A percentile compares a stretch with the other conserved stretches of the same genome.
These are phyloP conservation scores for Kuraishia capsulata DNA, from an alignment of 805 yeast genomes.

Conservation along the genomic window DNA sequence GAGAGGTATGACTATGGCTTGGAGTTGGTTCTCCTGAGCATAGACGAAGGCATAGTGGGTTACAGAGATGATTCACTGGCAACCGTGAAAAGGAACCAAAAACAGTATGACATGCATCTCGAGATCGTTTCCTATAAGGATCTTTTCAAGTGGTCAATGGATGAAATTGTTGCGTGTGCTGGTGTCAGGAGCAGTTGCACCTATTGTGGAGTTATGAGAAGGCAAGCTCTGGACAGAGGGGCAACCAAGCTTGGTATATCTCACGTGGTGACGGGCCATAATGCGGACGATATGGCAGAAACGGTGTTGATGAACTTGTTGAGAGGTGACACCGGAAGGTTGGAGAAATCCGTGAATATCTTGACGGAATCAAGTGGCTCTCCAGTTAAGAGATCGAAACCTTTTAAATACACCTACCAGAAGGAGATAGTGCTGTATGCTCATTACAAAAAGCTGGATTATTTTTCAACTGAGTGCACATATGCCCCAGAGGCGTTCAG, in stretches of 20 bases:
- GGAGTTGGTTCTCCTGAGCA: slow-evolving; percentile 71
- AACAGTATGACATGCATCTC: slow-evolving; percentile 42
- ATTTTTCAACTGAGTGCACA: slow-evolving; percentile 94
- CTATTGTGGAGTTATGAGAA: slow-evolving; percentile 92
- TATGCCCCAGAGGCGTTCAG: slow-evolving; percentile 98
- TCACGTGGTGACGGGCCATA: slow-evolving; percentile 97
- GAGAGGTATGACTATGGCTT: slow-evolving; percentile 85
- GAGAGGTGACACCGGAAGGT: slow-evolving; percentile 92
- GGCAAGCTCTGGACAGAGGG: slow-evolving; percentile 96
- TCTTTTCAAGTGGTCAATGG: slow-evolving; percentile 97
- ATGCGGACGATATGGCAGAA: slow-evolving; percentile 99
- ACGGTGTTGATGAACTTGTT: slow-evolving; percentile 91
- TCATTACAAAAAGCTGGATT: slow-evolving; percentile 89
- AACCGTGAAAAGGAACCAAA: slow-evolving; percentile 88
- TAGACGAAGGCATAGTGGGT: slow-evolving; percentile 96
- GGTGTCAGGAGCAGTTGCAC: slow-evolving; percentile 94
- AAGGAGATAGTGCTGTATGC: slow-evolving; percentile 97
- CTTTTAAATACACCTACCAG: slow-evolving; percentile 91
- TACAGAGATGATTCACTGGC: slow-evolving; percentile 96
- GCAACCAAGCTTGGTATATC: slow-evolving; percentile 76
- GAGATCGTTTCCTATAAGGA: slow-evolving; percentile 68
- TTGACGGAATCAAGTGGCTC: slow-evolving; percentile 78
- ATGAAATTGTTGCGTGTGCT: slow-evolving; percentile 89
- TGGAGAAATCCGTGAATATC: slow-evolving; percentile 81
- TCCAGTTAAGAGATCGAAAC: slow-evolving; percentile 89